Evolutionary conservation across 176 grass and related monocot genomes (phyloP).

Genomic region (Thinopyrum elongatum): DNA sequence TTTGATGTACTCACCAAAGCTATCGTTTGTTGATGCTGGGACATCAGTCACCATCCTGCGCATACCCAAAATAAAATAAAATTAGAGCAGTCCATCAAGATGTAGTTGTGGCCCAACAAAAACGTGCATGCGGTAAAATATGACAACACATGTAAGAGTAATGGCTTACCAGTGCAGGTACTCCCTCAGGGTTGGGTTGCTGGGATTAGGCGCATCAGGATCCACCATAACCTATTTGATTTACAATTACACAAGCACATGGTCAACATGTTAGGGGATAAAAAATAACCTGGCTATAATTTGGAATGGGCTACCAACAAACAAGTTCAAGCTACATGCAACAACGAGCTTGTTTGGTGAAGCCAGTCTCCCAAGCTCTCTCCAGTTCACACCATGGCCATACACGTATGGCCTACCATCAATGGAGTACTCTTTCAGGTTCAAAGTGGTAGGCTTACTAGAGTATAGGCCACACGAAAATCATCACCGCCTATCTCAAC

Average conservation of each 20-base stretch:
- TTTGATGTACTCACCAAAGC: conserved; percentile 62
- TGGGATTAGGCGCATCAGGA: conserved; percentile 95
- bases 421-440: conserved; percentile 29
- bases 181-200: conserved; percentile 68
- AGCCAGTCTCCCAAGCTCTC: conserved; percentile 19
- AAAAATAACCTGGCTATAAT: conserved; percentile 32
- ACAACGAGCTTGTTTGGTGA: not conserved
- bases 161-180: conserved; percentile 85
- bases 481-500: conserved; percentile 76
- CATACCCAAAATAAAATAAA: conserved; percentile 11
- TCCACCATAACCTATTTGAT: conserved; percentile 84
- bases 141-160: not conserved
- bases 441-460: conserved; percentile 64
- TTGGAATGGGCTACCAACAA: conserved; percentile 4
- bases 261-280: conserved; percentile 40
- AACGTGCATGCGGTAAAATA: not conserved
- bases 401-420: conserved; percentile 27
- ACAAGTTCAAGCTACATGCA: not conserved
- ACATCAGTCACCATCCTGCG: conserved; percentile 90
- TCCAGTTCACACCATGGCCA: conserved; percentile 21
- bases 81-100: not conserved
- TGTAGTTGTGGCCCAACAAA: not conserved
- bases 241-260: conserved; percentile 44
- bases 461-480: conserved; percentile 68
- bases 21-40: conserved; percentile 72